Conservation (phyloP, 345 rosid species). For the Aurinia saxatilis region DNA sequence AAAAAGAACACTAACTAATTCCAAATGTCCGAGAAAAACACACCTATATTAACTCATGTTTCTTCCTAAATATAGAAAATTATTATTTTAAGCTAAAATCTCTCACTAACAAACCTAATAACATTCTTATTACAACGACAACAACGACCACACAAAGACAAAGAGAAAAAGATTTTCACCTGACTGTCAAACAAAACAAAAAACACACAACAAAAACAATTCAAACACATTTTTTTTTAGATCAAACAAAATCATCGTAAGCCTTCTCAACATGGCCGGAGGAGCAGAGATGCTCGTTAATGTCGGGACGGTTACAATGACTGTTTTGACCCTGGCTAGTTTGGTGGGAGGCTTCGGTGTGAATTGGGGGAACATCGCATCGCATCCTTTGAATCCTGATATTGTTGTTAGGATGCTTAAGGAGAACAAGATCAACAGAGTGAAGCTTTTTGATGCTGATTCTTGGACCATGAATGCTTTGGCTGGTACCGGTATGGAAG, state of each 20-base stretch:
- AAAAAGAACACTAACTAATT: conserved; percentile 3
- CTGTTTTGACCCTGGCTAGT: conserved; percentile 23
- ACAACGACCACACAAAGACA: conserved; percentile 15
- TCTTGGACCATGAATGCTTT: conserved; percentile 42
- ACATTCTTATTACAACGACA: conserved; percentile 19
- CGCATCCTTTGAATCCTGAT: conserved; percentile 51
- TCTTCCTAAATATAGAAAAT: conserved; percentile 16
- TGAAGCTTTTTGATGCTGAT: conserved; percentile 79
- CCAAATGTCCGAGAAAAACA: background rate
- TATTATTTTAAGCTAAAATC: conserved; percentile 16
- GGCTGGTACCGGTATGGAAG: conserved; percentile 54
- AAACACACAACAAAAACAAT: too few relatives aligned
- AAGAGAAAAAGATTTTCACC: background rate
- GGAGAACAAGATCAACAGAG: conserved; percentile 59
- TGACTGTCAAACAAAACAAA: background rate
- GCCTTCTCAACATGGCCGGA: conserved; percentile 20
- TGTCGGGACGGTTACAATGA: conserved; percentile 15
- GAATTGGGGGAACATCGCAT: conserved; percentile 70
- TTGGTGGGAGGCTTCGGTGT: conserved; percentile 49
- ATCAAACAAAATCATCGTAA: too few relatives aligned
- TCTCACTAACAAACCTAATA: conserved; percentile 15
- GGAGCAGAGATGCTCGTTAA: conserved; percentile 24
- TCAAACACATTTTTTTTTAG: too few relatives aligned
- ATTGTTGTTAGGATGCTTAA: conserved; percentile 60
- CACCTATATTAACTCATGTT: background rate